phyloP scores from a whole-genome alignment of 73 alveolate species.

The Tetrahymena thermophila region DNA sequence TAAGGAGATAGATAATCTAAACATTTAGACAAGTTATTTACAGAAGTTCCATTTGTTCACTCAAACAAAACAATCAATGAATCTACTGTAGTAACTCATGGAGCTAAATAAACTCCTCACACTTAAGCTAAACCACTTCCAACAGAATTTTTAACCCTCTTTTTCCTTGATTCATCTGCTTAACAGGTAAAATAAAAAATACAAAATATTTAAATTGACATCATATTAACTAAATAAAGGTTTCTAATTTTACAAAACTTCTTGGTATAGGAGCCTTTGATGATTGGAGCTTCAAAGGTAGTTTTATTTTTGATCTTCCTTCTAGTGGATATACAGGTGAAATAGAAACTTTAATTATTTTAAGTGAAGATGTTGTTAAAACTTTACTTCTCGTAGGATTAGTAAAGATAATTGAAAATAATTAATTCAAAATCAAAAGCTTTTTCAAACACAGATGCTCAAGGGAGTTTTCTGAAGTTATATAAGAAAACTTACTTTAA shows the following conservation, averaged over 20 bases:
- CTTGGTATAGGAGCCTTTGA: background rate
- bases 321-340: background rate
- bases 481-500: background rate
- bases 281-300: background rate
- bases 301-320: background rate
- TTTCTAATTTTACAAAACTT: background rate
- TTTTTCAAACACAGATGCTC: background rate
- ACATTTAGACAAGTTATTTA: background rate
- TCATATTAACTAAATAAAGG: background rate
- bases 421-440: background rate
- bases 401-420: background rate
- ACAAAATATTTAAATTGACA: too few species aligned
- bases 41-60: background rate
- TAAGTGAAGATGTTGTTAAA: background rate
- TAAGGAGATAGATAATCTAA: background rate
- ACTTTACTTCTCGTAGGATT: background rate
- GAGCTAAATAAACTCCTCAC: background rate
- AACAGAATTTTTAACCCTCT: background rate
- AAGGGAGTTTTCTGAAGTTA: background rate
- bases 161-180: background rate
- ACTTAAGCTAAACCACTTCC: background rate
- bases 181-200: background rate
- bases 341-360: background rate
- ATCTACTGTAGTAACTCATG: background rate
- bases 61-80: background rate